Evolutionary conservation across 306 rosid genomes (phyloP).

Genomic region (Cucurbita ficifolia): DNA sequence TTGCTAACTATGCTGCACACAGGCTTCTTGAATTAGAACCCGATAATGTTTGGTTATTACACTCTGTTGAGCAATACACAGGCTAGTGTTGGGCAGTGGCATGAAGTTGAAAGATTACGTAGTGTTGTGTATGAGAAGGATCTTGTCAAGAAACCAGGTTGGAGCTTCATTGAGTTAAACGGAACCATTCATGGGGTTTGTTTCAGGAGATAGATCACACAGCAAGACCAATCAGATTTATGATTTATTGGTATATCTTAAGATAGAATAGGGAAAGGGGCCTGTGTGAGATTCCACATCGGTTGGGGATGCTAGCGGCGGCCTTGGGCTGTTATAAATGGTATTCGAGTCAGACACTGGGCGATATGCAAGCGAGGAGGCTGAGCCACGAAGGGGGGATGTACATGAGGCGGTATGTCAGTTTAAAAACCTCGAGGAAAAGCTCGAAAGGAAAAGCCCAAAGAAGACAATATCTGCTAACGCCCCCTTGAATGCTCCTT

Average conservation of each 20-base stretch:
- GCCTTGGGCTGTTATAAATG: too few relatives aligned
- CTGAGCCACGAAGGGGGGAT: too few relatives aligned
- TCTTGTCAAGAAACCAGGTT: neutral
- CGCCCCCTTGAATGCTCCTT: too few relatives aligned
- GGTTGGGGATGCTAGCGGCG: too few relatives aligned
- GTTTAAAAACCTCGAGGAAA: too few relatives aligned
- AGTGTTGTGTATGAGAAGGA: neutral
- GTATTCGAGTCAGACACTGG: too few relatives aligned
- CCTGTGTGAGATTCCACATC: too few relatives aligned
- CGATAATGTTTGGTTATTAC: neutral
- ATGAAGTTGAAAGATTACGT: neutral
- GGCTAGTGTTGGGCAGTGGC: neutral
- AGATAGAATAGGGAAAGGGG: neutral
- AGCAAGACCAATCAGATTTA: neutral
- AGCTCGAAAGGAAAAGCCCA: too few relatives aligned
- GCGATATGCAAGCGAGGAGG: too few relatives aligned
- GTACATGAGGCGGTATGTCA: too few relatives aligned
- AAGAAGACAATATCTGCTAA: too few relatives aligned
- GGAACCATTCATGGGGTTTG: neutral
- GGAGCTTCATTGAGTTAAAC: neutral
- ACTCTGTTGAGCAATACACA: neutral
- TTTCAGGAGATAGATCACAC: neutral
- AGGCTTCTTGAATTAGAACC: neutral
- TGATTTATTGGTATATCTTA: neutral
- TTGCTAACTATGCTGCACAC: neutral